Evolutionary conservation across 495 filamentous ascomycete species (phyloP).

Genomic region (Rhypophila decipiens): DNA sequence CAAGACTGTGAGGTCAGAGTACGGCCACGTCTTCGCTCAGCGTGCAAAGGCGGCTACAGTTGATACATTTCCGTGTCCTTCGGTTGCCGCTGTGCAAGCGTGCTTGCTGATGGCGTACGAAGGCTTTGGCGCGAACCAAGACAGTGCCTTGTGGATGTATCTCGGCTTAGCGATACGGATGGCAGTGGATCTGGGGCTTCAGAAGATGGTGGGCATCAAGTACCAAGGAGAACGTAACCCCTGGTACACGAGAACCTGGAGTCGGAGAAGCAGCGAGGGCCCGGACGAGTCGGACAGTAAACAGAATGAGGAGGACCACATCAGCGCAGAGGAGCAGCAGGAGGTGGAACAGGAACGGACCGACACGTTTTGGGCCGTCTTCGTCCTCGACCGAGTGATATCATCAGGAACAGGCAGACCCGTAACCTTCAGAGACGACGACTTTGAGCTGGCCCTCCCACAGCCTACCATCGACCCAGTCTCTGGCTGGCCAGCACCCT

Average conservation of each 20-base stretch:
- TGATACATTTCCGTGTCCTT: conserved; percentile 71
- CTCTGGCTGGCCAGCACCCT: conserved; percentile 65
- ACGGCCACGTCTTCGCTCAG: conserved; percentile 70
- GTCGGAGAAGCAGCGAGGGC: conserved; percentile 23
- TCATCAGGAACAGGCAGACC: conserved; percentile 77
- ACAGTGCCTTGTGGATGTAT: conserved; percentile 89
- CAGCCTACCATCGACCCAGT: conserved; percentile 50
- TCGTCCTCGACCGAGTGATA: conserved; percentile 77
- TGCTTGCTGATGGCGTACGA: conserved; percentile 78
- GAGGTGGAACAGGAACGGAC: conserved; percentile 64
- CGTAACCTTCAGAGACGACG: conserved; percentile 72
- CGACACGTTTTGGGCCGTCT: conserved; percentile 81
- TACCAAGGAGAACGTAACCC: conserved; percentile 54
- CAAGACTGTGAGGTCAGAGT: conserved; percentile 48
- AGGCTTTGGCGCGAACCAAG: conserved; percentile 76
- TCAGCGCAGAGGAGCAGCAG: conserved; percentile 50
- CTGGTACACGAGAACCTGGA: conserved; percentile 38
- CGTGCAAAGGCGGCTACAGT: conserved; percentile 67
- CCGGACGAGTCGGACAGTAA: conserved; percentile 22
- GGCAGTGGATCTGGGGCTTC: conserved; percentile 77
- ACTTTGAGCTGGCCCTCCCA: conserved; percentile 73
- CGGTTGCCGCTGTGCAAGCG: conserved; percentile 71
- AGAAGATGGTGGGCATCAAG: conserved; percentile 68
- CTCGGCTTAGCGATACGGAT: conserved; percentile 78
- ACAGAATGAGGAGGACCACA: conserved; percentile 31